Conservation (phyloP, 495 filamentous ascomycete species). For the Podospora pseudopauciseta region DNA sequence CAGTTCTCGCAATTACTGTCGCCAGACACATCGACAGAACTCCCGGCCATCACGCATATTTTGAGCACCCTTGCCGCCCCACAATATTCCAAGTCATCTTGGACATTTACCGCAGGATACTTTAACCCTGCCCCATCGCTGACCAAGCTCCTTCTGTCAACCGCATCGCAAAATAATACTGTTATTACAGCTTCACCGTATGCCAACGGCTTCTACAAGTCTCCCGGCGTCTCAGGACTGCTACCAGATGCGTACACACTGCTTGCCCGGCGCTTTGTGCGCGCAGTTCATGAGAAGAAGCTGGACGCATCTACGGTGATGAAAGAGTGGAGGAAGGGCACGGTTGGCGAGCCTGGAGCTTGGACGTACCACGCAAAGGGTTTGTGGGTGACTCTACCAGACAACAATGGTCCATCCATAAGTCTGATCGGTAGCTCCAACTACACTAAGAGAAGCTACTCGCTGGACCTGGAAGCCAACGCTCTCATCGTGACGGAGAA, state of each 20-base stretch:
- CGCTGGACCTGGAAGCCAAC: constrained; percentile 84
- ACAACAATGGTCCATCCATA: constrained; percentile 60
- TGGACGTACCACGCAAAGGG: constrained; percentile 99
- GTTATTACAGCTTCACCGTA: constrained; percentile 90
- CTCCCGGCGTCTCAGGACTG: constrained; percentile 80
- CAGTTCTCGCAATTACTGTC: constrained; percentile 81
- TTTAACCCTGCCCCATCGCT: constrained; percentile 90
- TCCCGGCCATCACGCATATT: constrained; percentile 70
- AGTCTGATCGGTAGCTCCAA: constrained; percentile 88
- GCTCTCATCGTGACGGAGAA: constrained; percentile 80
- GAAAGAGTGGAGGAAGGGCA: constrained; percentile 84
- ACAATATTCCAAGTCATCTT: constrained; percentile 62
- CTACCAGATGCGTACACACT: constrained; percentile 89
- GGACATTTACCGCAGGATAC: constrained; percentile 97
- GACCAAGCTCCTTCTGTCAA: constrained; percentile 71
- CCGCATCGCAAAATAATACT: constrained; percentile 62
- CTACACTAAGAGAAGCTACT: constrained; percentile 91
- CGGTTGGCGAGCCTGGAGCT: constrained; percentile 70
- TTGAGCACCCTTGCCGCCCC: constrained; percentile 61
- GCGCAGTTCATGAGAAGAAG: constrained; percentile 57
- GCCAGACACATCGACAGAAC: constrained; percentile 81
- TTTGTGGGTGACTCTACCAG: constrained; percentile 79
- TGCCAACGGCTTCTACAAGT: constrained; percentile 95
- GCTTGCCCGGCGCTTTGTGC: constrained; percentile 77
- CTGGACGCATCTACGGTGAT: constrained; percentile 62